Conservation (phyloP, 805 yeast species). For the Candida nemodendra region DNA sequence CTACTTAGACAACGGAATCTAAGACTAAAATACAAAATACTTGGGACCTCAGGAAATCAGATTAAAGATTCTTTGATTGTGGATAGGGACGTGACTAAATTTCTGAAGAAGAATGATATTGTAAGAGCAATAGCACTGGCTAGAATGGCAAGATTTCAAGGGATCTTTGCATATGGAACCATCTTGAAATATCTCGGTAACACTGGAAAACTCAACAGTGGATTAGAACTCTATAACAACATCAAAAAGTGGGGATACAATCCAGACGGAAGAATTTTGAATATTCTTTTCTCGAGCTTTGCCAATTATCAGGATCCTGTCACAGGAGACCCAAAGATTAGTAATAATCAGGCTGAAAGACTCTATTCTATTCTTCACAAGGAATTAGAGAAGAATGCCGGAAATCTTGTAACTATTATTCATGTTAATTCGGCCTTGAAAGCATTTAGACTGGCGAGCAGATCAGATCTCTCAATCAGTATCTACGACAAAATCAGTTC, state of each 20-base stretch:
- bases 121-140: conserved; percentile 45
- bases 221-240: conserved; percentile 49
- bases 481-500: conserved; percentile 33
- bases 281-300: conserved; percentile 46
- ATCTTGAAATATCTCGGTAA: conserved; percentile 50
- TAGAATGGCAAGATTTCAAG: conserved; percentile 35
- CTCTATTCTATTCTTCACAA: conserved; percentile 33
- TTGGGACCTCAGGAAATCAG: conserved; percentile 61
- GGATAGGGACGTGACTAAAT: conserved; percentile 50
- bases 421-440: conserved; percentile 48
- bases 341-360: conserved; percentile 34
- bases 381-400: conserved; percentile 27
- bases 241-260: conserved; percentile 63
- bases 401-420: conserved; percentile 33
- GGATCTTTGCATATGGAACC: conserved; percentile 63
- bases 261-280: conserved; percentile 47
- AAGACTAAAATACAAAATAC: conserved; percentile 47
- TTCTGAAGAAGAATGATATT: conserved; percentile 48
- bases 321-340: conserved; percentile 19
- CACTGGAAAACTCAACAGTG: conserved; percentile 43
- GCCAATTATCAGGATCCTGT: conserved; percentile 30
- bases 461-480: conserved; percentile 38
- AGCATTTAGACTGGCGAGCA: conserved; percentile 42
- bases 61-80: conserved; percentile 57
- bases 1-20: conserved; percentile 33